phyloP scores from a whole-genome alignment of 176 grass and related monocot genomes.

The Microstegium vimineum region DNA sequence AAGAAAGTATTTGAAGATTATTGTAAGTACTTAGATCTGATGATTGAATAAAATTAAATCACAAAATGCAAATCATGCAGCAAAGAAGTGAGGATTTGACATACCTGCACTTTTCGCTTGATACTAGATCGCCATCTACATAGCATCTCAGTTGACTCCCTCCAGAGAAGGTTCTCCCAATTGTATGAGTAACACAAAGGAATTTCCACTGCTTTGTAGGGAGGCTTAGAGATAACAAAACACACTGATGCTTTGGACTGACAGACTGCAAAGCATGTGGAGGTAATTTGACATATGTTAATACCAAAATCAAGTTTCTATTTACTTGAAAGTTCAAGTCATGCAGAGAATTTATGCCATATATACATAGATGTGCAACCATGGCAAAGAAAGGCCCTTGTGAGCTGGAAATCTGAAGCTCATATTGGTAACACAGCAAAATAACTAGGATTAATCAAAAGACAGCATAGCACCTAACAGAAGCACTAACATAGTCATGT shows the following conservation, averaged over 20 bases:
- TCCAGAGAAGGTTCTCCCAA: constrained; percentile 92
- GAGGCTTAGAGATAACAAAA: constrained; percentile 70
- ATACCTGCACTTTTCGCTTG: constrained; percentile 88
- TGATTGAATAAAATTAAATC: not conserved
- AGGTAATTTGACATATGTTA: constrained; percentile 28
- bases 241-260: constrained; percentile 85
- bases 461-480: not conserved
- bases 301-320: constrained; percentile 17
- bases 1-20: constrained; percentile 17
- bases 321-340: constrained; percentile 13
- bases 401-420: not conserved
- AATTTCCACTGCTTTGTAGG: constrained; percentile 90
- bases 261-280: constrained; percentile 54
- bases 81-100: not conserved
- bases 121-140: constrained; percentile 76
- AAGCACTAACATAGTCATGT: constrained; percentile 17
- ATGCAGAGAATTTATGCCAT: constrained; percentile 12
- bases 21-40: not conserved
- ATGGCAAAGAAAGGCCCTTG: constrained; percentile 14
- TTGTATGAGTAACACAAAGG: constrained; percentile 85
- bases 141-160: constrained; percentile 89
- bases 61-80: constrained; percentile 14
- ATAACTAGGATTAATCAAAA: constrained; percentile 9
- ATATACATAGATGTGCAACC: not conserved
- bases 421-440: not conserved